Base-by-base conservation (phyloP, 164 flowering plant species). In the Amborella trichopoda region DNA sequence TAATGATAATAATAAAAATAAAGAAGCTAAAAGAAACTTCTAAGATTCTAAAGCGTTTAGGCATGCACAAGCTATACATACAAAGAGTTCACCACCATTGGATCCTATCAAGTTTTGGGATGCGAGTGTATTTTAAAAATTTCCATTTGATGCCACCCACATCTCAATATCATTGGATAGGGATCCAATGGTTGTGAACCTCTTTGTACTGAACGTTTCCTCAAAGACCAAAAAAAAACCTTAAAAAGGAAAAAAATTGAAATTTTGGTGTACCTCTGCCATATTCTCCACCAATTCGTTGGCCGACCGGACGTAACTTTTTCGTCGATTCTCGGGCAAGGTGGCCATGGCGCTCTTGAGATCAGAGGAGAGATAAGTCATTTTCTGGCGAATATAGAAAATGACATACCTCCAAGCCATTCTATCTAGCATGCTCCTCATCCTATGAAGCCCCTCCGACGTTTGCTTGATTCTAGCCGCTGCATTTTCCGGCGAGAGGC, bases 341-440 rank as follows among this genome's bases (percentile, higher is more conserved):
- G 68, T 66, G 4, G 61, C n/a, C 52, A 78, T 14, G 0, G 81
- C 97, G 49, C 49, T 78, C 41, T 73, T 80, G 64, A 88, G 50
- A 40, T 88, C 97, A 50, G 77, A 75, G 6, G 62, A 48, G 20
- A 89, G 87, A 57, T 89, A 89, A 2, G 93, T 60, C 2, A 52
- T 30, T 52, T 85, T 89, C 3, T 77, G 42, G 0, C 97, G 59
- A 43, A 85, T 78, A 65, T 89, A 85, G 52, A 71, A 77, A 24
- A 80, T 55, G 37, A 78, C 80, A 61, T 81, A 81, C 75, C 81
- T 83, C 88, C 95, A 85, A 0, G 94, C 68, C 85, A 69, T 74
- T 24, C 68, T 76, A 19, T 89, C 95, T 48, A 89, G 18, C 97
- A 89, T 89, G n/a, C 70, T 63, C 54, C 90, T 70, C 23, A 85